A percentile compares a stretch with the other conserved stretches of the same genome.
phyloP scores from a whole-genome alignment of 2,329 filamentous ascomycete species.

The Camillea tinctor region DNA sequence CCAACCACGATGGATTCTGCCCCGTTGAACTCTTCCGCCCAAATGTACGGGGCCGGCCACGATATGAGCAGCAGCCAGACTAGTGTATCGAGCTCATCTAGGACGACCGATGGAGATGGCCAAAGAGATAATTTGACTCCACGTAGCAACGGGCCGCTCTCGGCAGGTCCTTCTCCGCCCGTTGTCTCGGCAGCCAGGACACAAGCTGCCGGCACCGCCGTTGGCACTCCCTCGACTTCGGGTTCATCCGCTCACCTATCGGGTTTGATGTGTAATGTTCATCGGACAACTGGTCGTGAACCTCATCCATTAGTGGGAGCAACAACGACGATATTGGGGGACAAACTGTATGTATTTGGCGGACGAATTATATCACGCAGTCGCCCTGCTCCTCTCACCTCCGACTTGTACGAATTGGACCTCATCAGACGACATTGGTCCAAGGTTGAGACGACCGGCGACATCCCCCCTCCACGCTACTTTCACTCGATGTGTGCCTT shows the following conservation, averaged over 20 bases:
- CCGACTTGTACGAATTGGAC: conserved; percentile 91
- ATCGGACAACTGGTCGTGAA: conserved; percentile 84
- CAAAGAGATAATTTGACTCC: conserved; percentile 49
- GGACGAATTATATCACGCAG: conserved; percentile 83
- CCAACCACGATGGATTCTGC: conserved; percentile 51
- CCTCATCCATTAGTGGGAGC: conserved; percentile 90
- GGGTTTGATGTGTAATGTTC: conserved; percentile 69
- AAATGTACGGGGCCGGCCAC: conserved; percentile 38
- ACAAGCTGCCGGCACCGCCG: conserved; percentile 35
- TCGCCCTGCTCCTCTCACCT: conserved; percentile 75
- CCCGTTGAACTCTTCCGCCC: conserved; percentile 24
- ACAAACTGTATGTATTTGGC: conserved; percentile 96
- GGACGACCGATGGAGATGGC: conserved; percentile 47
- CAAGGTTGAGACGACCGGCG: conserved; percentile 79
- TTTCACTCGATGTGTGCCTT: conserved; percentile 95
- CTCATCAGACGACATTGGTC: conserved; percentile 90
- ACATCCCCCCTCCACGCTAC: conserved; percentile 87
- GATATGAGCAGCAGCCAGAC: conserved; percentile 48
- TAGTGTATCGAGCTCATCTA: conserved; percentile 41
- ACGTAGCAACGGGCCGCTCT: conserved; percentile 52
- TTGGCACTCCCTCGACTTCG: conserved; percentile 45
- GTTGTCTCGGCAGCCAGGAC: conserved; percentile 39
- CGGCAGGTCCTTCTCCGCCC: conserved; percentile 57
- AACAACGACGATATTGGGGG: conserved; percentile 90
- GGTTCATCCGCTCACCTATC: conserved; percentile 59